These are phyloP conservation scores for Ilyonectria sp. DNA, from an alignment of 2,329 filamentous ascomycete species.

Conservation along the genomic window DNA sequence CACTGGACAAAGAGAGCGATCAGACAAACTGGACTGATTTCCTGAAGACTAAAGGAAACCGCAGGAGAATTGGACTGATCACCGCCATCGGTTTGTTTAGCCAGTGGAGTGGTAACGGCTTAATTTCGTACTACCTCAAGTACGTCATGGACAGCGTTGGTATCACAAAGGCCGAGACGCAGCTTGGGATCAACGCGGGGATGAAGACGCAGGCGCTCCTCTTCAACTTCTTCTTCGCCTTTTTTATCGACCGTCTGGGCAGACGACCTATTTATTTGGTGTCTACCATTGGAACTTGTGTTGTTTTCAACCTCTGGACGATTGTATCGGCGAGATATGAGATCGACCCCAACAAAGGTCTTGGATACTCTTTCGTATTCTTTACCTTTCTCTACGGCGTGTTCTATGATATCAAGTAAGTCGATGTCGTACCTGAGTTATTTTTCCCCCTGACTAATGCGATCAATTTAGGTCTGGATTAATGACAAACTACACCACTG, in stretches of 20 bases:
- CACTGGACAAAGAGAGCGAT: constrained; percentile 66
- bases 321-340: constrained; percentile 49
- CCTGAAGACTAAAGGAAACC: constrained; percentile 73
- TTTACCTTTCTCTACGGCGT: constrained; percentile 57
- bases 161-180: constrained; percentile 20
- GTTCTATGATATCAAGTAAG: constrained; percentile 48
- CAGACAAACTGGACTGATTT: constrained; percentile 71
- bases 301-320: constrained; percentile 46
- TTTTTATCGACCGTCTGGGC: constrained; percentile 16
- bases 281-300: constrained; percentile 51
- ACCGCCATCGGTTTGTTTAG: constrained; percentile 75
- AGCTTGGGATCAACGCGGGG: constrained; percentile 18
- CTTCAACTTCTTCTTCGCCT: constrained; percentile 14
- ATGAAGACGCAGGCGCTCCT: constrained; percentile 21
- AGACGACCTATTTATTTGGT: constrained; percentile 18
- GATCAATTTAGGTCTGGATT: constrained; percentile 47
- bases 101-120: constrained; percentile 75
- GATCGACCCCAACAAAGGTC: constrained; percentile 29
- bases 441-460: neutral
- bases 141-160: constrained; percentile 57
- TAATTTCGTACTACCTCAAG: constrained; percentile 76
- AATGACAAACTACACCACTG: constrained; percentile 46
- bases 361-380: constrained; percentile 49
- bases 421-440: neutral
- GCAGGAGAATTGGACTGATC: constrained; percentile 72